Evolutionary conservation across 805 yeast genomes (phyloP).

Genomic region (Hanseniaspora taiwanica): DNA sequence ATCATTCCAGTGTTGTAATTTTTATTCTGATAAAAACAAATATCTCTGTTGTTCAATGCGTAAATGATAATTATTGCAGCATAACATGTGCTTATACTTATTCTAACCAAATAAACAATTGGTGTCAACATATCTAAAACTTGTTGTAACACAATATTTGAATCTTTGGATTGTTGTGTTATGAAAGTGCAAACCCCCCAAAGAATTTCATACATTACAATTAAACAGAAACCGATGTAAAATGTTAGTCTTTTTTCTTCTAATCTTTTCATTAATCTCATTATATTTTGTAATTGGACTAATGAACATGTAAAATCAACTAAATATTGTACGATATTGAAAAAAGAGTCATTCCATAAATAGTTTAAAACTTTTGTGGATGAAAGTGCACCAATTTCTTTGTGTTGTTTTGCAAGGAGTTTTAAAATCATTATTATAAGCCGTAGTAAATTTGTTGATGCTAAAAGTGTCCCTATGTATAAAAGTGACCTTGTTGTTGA

Average conservation of each 20-base stretch:
- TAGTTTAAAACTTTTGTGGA: slow-evolving; percentile 16
- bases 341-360: slow-evolving; percentile 31
- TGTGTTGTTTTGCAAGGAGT: slow-evolving; percentile 35
- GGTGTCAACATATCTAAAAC: slow-evolving; percentile 50
- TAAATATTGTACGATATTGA: slow-evolving; percentile 45
- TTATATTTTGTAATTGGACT: slow-evolving; percentile 59
- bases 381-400: slow-evolving; percentile 22
- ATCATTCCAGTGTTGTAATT: slow-evolving; percentile 29
- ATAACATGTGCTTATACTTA: slow-evolving; percentile 56
- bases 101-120: slow-evolving; percentile 58
- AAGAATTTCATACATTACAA: slow-evolving; percentile 44
- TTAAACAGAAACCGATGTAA: slow-evolving; percentile 40
- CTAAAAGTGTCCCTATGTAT: slow-evolving; percentile 33
- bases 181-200: slow-evolving; percentile 47
- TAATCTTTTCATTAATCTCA: slow-evolving; percentile 53
- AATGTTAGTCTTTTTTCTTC: slow-evolving; percentile 55
- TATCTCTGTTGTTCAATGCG: slow-evolving; percentile 36
- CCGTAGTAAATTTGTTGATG: slow-evolving; percentile 42
- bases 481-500: slow-evolving; percentile 24
- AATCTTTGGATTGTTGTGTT: slow-evolving; percentile 12
- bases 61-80: slow-evolving; percentile 50
- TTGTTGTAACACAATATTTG: slow-evolving; percentile 3
- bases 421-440: slow-evolving; percentile 36
- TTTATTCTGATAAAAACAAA: slow-evolving; percentile 39
- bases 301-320: slow-evolving; percentile 45